Conservation (phyloP, 176 grass and related monocot species). For the Calamus simplicifolius region DNA sequence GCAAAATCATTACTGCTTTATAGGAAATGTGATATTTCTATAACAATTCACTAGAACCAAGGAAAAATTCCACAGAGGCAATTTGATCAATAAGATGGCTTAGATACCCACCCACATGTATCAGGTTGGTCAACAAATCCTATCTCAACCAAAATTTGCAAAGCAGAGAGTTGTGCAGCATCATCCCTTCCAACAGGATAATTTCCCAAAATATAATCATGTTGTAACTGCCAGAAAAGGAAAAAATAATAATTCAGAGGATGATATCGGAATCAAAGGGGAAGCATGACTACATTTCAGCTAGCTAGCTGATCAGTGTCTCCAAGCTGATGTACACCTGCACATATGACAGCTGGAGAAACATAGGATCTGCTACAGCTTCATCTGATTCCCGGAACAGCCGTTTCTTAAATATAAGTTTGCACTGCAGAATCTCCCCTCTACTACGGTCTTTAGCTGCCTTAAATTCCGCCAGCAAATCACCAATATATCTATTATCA, state of each 20-base stretch:
- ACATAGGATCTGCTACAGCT: conserved; percentile 97
- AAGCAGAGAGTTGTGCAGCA: conserved; percentile 86
- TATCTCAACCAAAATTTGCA: conserved; percentile 91
- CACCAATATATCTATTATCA: conserved; percentile 97
- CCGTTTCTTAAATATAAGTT: conserved; percentile 97
- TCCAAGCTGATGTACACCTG: conserved; percentile 40
- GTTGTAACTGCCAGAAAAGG: conserved; percentile 60
- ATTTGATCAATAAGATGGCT: conserved; percentile 8
- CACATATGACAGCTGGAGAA: conserved; percentile 93
- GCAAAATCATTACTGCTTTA: conserved; percentile 13
- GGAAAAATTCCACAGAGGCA: conserved; percentile 5
- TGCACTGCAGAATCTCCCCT: conserved; percentile 97
- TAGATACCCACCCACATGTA: conserved; percentile 75
- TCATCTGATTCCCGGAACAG: conserved; percentile 97
- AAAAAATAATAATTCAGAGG: neutral
- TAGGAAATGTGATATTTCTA: too few relatives aligned
- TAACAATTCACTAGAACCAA: neutral
- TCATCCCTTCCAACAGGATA: conserved; percentile 97
- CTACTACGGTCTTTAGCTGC: conserved; percentile 86
- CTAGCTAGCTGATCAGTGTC: too few relatives aligned
- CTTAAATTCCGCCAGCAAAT: conserved; percentile 98
- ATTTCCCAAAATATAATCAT: conserved; percentile 98
- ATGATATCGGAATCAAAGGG: too few relatives aligned
- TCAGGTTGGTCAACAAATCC: conserved; percentile 83
- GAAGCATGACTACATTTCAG: too few relatives aligned